Evolutionary conservation across 371 early-diverging fungal genomes (phyloP).

Genomic region (Coemansia sp.): DNA sequence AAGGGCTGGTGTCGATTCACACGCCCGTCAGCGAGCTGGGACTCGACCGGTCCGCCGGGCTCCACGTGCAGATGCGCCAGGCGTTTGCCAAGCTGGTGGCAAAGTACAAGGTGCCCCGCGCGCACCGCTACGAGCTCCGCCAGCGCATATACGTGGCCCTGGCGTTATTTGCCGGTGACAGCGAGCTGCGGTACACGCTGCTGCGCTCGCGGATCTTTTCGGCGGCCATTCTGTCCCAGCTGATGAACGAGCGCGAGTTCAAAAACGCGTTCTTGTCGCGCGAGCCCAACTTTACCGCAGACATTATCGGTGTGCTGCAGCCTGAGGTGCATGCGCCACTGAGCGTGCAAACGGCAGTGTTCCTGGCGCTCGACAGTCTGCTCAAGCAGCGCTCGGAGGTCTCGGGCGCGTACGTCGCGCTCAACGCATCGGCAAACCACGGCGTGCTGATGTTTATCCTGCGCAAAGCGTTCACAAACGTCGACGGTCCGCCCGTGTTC

Average conservation of each 20-base stretch:
- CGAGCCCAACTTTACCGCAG: constrained; percentile 79
- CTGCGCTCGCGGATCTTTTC: constrained; percentile 76
- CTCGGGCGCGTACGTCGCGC: constrained; percentile 76
- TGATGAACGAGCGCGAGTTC: constrained; percentile 55
- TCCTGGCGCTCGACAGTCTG: constrained; percentile 81
- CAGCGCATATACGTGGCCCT: constrained; percentile 77
- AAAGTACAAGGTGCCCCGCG: constrained; percentile 70
- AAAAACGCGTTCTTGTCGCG: constrained; percentile 75
- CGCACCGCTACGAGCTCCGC: constrained; percentile 74
- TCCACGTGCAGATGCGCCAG: constrained; percentile 41
- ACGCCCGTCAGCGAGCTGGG: constrained; percentile 25
- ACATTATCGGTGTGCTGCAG: constrained; percentile 74
- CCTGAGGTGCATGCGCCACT: constrained; percentile 65
- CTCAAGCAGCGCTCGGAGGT: constrained; percentile 73
- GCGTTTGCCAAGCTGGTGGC: constrained; percentile 56
- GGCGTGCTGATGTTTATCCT: constrained; percentile 82
- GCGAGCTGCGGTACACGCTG: constrained; percentile 56
- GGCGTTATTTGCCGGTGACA: constrained; percentile 53
- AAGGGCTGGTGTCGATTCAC: constrained; percentile 49
- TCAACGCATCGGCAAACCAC: constrained; percentile 92
- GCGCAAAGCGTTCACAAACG: constrained; percentile 62
- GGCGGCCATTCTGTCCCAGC: constrained; percentile 69
- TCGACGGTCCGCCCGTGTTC: constrained; percentile 53
- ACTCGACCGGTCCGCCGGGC: constrained; percentile 1
- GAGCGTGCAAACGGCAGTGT: constrained; percentile 71